A percentile compares a stretch with the other conserved stretches of the same genome.
Conservation (phyloP, 1,284 basidiomycete genomes). For the Apiotrichum gamsii region DNA sequence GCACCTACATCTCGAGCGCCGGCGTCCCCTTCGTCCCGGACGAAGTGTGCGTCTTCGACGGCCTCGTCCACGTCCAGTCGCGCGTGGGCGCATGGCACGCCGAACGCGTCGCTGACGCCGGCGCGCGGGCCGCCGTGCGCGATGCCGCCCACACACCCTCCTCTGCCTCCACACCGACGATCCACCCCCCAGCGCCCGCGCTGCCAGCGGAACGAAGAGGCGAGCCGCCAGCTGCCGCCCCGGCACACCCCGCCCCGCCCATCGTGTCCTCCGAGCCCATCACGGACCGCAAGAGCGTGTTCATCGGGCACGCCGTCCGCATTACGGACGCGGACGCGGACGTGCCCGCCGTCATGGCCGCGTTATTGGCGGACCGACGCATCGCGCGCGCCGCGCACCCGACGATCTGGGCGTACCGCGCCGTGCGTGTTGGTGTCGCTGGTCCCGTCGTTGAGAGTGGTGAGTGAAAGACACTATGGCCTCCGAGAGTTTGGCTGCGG, state of each 20-base stretch:
- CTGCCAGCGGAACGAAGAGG: not conserved
- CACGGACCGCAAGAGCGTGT: conserved; percentile 70
- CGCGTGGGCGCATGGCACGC: conserved; percentile 65
- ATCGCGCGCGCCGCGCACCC: conserved; percentile 69
- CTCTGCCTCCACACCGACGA: not conserved
- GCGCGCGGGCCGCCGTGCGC: conserved; percentile 55
- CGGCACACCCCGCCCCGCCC: conserved; percentile 22
- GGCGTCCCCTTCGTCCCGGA: conserved; percentile 69
- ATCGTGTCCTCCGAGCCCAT: conserved; percentile 70
- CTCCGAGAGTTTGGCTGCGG: no score
- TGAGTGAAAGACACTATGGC: conserved; percentile 19
- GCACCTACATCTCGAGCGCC: conserved; percentile 70
- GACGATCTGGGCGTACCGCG: conserved; percentile 69
- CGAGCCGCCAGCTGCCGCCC: not conserved
- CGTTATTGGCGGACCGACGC: conserved; percentile 61
- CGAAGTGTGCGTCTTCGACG: conserved; percentile 79
- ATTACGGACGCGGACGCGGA: conserved; percentile 66
- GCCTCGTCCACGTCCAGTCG: conserved; percentile 69
- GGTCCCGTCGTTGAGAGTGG: conserved; percentile 36
- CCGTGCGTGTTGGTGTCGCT: conserved; percentile 35
- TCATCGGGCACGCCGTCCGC: conserved; percentile 72
- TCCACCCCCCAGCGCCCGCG: not conserved
- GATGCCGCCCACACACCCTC: not conserved
- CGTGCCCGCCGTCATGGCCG: conserved; percentile 64
- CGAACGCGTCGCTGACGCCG: conserved; percentile 56